Percentiles rank a stretch among this genome's conserved stretches.
phyloP scores from a whole-genome alignment of 768 basidiomycete genomes.

The Boletus subcaerulescens region DNA sequence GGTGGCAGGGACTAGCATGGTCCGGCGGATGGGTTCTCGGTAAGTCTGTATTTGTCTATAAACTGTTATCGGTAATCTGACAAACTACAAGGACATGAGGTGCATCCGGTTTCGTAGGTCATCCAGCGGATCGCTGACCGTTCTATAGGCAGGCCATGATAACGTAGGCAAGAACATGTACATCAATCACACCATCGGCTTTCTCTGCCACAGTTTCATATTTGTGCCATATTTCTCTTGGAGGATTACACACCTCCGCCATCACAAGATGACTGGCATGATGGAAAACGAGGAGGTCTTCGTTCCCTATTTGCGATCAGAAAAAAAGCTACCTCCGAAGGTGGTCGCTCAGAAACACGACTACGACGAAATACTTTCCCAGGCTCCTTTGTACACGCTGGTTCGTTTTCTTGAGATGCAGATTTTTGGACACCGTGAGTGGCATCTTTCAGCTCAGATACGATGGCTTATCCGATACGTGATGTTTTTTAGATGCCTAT shows the following conservation, averaged over 20 bases:
- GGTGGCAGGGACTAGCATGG: neutral
- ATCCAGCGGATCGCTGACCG: neutral
- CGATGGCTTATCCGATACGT: neutral
- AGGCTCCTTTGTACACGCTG: neutral
- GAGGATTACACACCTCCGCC: neutral
- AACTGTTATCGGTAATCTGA: neutral
- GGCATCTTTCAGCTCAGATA: neutral
- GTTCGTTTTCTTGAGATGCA: neutral
- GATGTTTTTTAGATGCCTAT: neutral
- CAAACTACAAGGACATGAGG: neutral
- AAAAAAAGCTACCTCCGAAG: neutral
- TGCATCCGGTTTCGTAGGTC: neutral
- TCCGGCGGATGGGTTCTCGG: neutral
- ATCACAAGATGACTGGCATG: neutral
- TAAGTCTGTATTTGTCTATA: neutral
- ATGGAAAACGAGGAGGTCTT: neutral
- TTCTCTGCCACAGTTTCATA: neutral
- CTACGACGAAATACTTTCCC: neutral
- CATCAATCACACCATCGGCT: neutral
- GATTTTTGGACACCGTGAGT: neutral
- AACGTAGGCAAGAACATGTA: neutral
- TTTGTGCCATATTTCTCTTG: neutral
- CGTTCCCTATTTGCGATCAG: neutral
- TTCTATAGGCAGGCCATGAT: neutral
- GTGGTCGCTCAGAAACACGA: neutral